Evolutionary conservation across 768 basidiomycete species (phyloP).

Genomic region (Pholiota conissans): DNA sequence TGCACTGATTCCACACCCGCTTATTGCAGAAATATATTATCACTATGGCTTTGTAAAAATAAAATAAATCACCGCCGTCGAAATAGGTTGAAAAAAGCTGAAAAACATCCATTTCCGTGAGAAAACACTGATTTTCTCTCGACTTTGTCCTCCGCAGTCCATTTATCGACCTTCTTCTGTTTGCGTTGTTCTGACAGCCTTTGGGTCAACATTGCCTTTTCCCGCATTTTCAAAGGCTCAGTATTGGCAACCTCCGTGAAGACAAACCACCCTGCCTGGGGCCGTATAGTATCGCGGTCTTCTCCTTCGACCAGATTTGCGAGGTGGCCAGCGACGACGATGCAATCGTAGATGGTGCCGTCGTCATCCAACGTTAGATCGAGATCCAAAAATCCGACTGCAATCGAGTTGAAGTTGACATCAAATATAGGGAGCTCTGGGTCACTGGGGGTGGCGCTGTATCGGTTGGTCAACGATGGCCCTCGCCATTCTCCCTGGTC

Average conservation of each 20-base stretch:
- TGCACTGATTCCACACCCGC: too few relatives aligned
- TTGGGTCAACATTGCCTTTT: neutral
- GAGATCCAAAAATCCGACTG: neutral
- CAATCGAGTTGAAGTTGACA: neutral
- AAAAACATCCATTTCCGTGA: neutral
- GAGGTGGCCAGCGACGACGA: neutral
- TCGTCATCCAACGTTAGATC: neutral
- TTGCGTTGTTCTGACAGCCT: neutral
- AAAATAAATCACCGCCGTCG: neutral
- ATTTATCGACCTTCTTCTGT: too few relatives aligned
- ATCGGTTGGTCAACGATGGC: neutral
- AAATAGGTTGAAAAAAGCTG: neutral
- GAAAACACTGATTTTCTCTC: neutral
- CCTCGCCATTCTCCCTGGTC: conserved; percentile 12
- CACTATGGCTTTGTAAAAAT: too few relatives aligned
- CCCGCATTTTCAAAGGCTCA: neutral
- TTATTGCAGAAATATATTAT: too few relatives aligned
- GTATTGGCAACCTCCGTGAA: neutral
- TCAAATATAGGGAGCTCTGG: neutral
- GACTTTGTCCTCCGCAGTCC: too few relatives aligned
- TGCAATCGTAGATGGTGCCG: neutral
- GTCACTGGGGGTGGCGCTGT: neutral
- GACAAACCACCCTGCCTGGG: neutral
- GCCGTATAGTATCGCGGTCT: neutral
- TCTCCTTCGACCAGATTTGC: neutral